These are phyloP conservation scores for Candida verbasci DNA, from an alignment of 805 yeast genomes.

Conservation along the genomic window DNA sequence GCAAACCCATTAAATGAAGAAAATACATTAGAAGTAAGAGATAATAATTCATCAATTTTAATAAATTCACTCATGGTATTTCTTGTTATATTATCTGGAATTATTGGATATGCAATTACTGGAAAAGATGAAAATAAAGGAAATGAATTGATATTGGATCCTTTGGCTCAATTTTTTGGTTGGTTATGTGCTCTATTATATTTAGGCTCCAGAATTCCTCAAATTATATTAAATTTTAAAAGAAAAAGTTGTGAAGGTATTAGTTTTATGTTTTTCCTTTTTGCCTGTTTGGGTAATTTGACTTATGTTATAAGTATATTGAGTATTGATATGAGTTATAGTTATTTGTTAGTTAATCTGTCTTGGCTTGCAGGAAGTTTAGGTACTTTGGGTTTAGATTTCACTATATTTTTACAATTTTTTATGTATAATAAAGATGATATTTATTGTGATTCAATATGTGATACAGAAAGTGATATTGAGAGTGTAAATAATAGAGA, in stretches of 20 bases:
- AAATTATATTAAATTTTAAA: conserved; percentile 75
- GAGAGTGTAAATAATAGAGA: too few species aligned
- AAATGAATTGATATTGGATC: conserved; percentile 57
- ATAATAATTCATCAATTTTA: conserved; percentile 15
- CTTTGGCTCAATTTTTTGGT: conserved; percentile 84
- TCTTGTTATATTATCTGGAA: conserved; percentile 70
- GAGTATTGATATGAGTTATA: conserved; percentile 63
- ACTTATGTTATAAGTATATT: conserved; percentile 86
- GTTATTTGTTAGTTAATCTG: conserved; percentile 74
- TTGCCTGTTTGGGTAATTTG: conserved; percentile 91
- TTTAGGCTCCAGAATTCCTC: conserved; percentile 89
- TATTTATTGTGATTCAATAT: conserved; percentile 9
- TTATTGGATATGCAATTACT: conserved; percentile 82
- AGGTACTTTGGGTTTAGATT: conserved; percentile 83
- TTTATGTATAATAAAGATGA: conserved; percentile 57
- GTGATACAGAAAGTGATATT: conserved; percentile 19
- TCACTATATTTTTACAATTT: conserved; percentile 80
- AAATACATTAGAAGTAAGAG: conserved; percentile 33
- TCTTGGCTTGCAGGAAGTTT: conserved; percentile 91
- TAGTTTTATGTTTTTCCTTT: conserved; percentile 85
- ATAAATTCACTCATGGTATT: conserved; percentile 50
- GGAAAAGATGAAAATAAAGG: conserved; percentile 22
- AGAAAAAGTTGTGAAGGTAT: conserved; percentile 95
- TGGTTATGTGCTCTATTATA: conserved; percentile 71
- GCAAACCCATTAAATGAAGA: conserved; percentile 79